Conservation (phyloP, 345 rosid species). For the Murraya koenigii region DNA sequence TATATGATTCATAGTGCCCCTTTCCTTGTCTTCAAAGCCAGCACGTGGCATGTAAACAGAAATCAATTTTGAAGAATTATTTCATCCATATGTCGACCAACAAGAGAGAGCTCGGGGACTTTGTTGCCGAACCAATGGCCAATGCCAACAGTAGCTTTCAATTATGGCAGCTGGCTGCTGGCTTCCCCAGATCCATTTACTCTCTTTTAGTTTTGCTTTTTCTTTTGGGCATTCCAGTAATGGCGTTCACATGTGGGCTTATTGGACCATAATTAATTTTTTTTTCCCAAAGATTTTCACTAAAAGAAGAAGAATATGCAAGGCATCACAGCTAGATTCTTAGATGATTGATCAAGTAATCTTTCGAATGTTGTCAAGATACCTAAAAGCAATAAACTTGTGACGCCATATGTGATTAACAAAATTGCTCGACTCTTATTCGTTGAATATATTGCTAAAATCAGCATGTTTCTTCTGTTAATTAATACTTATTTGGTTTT, state of each 20-base stretch:
- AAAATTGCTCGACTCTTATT: not conserved
- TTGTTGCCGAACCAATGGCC: not conserved
- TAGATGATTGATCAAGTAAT: not conserved
- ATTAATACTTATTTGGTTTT: not conserved
- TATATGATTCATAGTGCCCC: not conserved
- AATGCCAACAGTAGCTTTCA: not conserved
- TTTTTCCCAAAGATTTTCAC: no score
- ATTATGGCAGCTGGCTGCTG: not conserved
- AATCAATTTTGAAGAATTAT: slow-evolving; percentile 3
- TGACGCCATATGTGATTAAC: not conserved
- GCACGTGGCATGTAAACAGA: slow-evolving; percentile 8
- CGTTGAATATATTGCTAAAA: not conserved
- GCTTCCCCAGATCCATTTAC: no score
- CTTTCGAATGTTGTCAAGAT: not conserved
- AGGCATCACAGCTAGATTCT: slow-evolving; percentile 1
- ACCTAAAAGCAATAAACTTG: not conserved
- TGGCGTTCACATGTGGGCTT: slow-evolving; percentile 28
- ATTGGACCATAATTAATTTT: not conserved
- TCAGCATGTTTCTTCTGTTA: not conserved
- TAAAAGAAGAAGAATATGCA: slow-evolving; percentile 1
- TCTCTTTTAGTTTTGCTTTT: not conserved
- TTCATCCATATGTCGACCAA: slow-evolving; percentile 17
- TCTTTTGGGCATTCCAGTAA: not conserved
- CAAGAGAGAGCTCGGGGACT: not conserved
- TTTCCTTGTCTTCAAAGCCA: not conserved